Evolutionary conservation across 108 stramenopile species (phyloP), one percentile per base, ranked within the genome.

Genomic region (Conticribra guillardii): DNA sequence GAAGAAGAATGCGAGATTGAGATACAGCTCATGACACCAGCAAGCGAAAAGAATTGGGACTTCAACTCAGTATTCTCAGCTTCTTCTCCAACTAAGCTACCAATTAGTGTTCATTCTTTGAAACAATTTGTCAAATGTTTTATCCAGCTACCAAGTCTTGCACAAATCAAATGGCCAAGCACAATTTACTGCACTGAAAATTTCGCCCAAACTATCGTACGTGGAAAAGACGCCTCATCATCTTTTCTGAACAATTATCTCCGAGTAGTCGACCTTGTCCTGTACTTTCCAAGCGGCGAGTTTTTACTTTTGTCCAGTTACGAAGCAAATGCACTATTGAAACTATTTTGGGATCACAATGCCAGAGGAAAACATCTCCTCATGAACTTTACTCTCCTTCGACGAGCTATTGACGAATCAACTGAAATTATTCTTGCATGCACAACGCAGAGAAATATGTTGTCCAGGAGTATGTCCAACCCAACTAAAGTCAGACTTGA

Each of bases 1-100:
- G 82, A 84, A 63, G 80, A 74, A 47, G 85, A 86, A 53, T 50
- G 56, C 44, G 82, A 84, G 32, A 56, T 79, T 47, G 82, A 86
- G 78, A 16, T 81, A 14, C 57, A 60, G 19, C 26, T 17, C 17
- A 33, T 77, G 73, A 14, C 7, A 22, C 80, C 83, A 44, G 15
- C 34, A 4, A 2, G n/a, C 14, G 81, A 86, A 49, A 57, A 55
- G 23, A n/a, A 26, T 37, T 69, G 67, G 74, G 34, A 68, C 31
- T 67, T 57, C 54, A 15, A 54, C 15, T 56, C 18, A 14, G 48
- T 54, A 16, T 46, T 69, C 15, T 17, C 24, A 18, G 61, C 29
- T 22, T 16, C 32, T 21, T 27, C 26, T 21, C 59, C 54, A n/a
- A 46, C 1, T 0, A 27, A 75, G 0, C 22, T 62, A 8, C 41